These are phyloP conservation scores for Populus davidiana DNA, from an alignment of 345 rosid genomes.

Conservation along the genomic window DNA sequence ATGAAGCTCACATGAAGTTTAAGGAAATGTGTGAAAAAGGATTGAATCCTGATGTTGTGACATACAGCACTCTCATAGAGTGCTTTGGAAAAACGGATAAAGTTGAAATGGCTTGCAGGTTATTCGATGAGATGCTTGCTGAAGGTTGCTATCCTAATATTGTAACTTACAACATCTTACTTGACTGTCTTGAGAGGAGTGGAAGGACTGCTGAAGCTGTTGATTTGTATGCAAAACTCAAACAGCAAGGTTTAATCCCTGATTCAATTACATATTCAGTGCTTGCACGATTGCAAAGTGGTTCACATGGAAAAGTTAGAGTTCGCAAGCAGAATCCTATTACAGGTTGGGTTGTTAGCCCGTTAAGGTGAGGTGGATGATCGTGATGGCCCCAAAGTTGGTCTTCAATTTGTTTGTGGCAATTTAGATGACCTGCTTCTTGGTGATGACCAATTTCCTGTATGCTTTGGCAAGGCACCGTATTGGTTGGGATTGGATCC, in stretches of 20 bases:
- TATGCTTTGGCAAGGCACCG: too few species aligned
- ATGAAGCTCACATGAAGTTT: conserved; percentile 91
- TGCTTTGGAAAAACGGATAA: conserved; percentile 89
- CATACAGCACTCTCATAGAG: conserved; percentile 85
- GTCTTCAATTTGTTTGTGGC: too few species aligned
- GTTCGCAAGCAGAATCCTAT: conserved; percentile 76
- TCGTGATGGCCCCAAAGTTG: too few species aligned
- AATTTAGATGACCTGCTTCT: too few species aligned
- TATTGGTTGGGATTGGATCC: too few species aligned
- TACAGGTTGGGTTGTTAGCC: conserved; percentile 88
- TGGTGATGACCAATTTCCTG: too few species aligned
- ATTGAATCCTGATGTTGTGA: conserved; percentile 80
- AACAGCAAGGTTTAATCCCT: conserved; percentile 53
- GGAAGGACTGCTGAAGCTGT: conserved; percentile 88
- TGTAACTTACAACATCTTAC: conserved; percentile 82
- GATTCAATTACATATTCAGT: conserved; percentile 75
- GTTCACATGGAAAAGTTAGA: conserved; percentile 56
- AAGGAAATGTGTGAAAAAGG: conserved; percentile 92
- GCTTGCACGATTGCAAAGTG: conserved; percentile 76
- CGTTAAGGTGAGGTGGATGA: conserved; percentile 37
- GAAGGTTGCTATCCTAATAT: conserved; percentile 85
- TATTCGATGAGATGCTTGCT: conserved; percentile 77
- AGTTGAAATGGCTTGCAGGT: conserved; percentile 78
- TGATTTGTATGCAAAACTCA: conserved; percentile 72
- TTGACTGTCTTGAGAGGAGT: conserved; percentile 76